Evolutionary conservation across 139 green algal species (phyloP), one percentile per base, ranked within the genome.

Genomic region (Chlorella sp.): DNA sequence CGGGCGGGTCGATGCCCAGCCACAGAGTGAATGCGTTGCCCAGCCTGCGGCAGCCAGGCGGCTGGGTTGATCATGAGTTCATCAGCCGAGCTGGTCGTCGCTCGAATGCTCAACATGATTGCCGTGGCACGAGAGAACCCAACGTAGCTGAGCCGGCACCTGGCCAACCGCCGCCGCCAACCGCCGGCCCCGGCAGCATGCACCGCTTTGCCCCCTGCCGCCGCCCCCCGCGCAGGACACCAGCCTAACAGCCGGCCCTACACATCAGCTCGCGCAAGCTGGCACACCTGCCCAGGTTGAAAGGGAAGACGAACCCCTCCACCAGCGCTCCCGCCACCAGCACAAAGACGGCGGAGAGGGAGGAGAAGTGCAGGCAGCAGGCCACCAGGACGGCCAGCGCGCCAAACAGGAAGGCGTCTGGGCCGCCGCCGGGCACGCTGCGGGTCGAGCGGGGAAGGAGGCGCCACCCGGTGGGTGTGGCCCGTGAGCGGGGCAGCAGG

Each of bases 1-100:
- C 92, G 41, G 90, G 87, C 1, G 94, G 94, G 78, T 93, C 67
- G n/a, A 92, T 89, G 38, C 84, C 86, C 32, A 88, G 77, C 77
- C 77, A 88, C 41, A 85, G 56, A 11, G 77, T 73, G 77, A 88
- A 81, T 16, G 84, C 69, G 56, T 88, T 88, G 51, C 74, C 70
- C 54, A 88, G 77, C 40, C 84, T 80, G 83, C 41, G 24, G 41
- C 62, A 9, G 5, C 19, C n/a, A n/a, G n/a, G 1, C 64, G 84
- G 68, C 30, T 60, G 51, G 51, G 16, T 24, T 3, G 51, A 60
- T 24, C n/a, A n/a, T n/a, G n/a, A n/a, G n/a, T n/a, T n/a, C n/a
- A n/a, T n/a, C n/a, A n/a, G n/a, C n/a, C n/a, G n/a, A n/a, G n/a
- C n/a, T n/a, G n/a, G n/a, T n/a, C n/a, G n/a, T n/a, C n/a, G n/a